A percentile compares a stretch with the other conserved stretches of the same genome.
phyloP scores from a whole-genome alignment of 257 asterid genomes.

The Osmanthus fragrans region DNA sequence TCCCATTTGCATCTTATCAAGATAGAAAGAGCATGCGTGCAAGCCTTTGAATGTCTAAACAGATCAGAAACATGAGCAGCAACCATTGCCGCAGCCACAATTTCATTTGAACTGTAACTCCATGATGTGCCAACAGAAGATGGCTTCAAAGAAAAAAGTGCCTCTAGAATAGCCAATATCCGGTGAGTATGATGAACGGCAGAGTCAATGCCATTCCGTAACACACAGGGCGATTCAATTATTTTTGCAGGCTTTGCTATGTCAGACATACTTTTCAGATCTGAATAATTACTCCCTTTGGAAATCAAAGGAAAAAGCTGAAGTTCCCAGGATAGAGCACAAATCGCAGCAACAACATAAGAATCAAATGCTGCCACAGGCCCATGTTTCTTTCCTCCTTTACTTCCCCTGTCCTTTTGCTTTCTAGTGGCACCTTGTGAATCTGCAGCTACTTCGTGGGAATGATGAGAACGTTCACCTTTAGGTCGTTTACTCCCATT shows the following conservation, averaged over 20 bases:
- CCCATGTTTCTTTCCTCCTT: slow-evolving; percentile 70
- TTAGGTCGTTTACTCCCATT: slow-evolving; percentile 71
- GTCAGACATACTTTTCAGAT: slow-evolving; percentile 31
- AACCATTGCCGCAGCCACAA: slow-evolving; percentile 99
- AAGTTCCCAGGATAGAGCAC: slow-evolving; percentile 97
- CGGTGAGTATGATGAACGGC: slow-evolving; percentile 89
- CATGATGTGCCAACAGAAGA: slow-evolving; percentile 89
- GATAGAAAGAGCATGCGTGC: slow-evolving; percentile 86
- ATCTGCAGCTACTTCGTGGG: slow-evolving; percentile 47
- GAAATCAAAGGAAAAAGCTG: slow-evolving; percentile 85
- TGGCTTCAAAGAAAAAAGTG: slow-evolving; percentile 95
- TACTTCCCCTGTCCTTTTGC: slow-evolving; percentile 42
- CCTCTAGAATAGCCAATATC: slow-evolving; percentile 88
- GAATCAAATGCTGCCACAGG: slow-evolving; percentile 98
- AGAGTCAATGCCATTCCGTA: slow-evolving; percentile 69
- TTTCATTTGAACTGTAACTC: slow-evolving; percentile 93
- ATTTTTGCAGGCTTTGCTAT: slow-evolving; percentile 48
- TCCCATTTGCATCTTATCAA: slow-evolving; percentile 94
- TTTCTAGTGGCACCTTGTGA: slow-evolving; percentile 36
- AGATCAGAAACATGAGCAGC: slow-evolving; percentile 98
- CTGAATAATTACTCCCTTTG: slow-evolving; percentile 48
- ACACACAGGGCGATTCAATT: slow-evolving; percentile 47
- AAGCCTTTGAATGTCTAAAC: slow-evolving; percentile 89
- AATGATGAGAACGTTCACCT: slow-evolving; percentile 45
- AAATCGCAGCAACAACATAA: slow-evolving; percentile 94